Evolutionary conservation across 129 eudicot genomes (phyloP), one percentile per base, ranked within the genome.

Genomic region (Pulicaria dysenterica): DNA sequence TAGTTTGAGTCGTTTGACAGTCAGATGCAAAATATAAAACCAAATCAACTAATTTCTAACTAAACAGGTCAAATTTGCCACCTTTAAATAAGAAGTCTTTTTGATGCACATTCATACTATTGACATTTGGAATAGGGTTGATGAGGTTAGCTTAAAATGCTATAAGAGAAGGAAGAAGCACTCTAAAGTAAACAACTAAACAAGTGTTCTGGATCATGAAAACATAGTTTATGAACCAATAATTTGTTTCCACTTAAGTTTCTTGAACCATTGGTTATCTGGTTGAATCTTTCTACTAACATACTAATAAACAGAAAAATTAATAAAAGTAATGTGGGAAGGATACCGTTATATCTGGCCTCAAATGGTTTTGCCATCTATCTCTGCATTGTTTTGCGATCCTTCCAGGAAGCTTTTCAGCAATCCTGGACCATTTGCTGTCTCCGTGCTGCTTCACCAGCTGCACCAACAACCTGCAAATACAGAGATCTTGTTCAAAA

Each of bases 331-430:
- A 39, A 68, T 24, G 12, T 41, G 24, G 14, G 61, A 67, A 72
- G 49, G 64, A 70, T 69, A 89, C 96, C 87, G 89, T 87, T 3
- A 89, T 83, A 55, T 87, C 83, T 1, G 96, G 93, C 58, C 85
- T 73, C 55, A 90, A 73, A 78, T 90, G 96, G 71, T 90, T 90
- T 80, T 86, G 89, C 88, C 92, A 90, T 78, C 96, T 78, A 45
- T 90, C 96, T 58, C 96, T 83, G 40, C 92, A 85, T 59, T 90
- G 96, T 79, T 90, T 90, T 38, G 93, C 96, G 13, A 82, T 77
- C 60, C 96, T 90, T 43, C 96, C 96, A 5, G 81, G 80, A 73
- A 90, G 79, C 85, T 82, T 68, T 74, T 81, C 81, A 14, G 93
- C 93, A 50, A 90, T 76, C 13, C 17, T 59, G 12, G 93, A 80